Conservation (phyloP, 2,329 filamentous ascomycete species). For the Aspergillus brasiliensis region DNA sequence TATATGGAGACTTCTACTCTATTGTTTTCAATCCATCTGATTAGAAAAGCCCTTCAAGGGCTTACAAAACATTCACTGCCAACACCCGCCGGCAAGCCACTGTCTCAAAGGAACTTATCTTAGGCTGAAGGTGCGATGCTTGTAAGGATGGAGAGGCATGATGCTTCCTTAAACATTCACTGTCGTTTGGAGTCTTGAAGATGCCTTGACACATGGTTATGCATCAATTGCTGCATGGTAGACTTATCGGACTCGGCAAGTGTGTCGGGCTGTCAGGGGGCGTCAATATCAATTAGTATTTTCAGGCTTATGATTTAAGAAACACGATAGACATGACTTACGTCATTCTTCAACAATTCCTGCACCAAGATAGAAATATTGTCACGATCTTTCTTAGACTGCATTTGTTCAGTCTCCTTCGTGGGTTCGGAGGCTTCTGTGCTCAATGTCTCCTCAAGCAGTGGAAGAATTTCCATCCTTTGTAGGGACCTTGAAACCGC, state of each 20-base stretch:
- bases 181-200: constrained; percentile 15
- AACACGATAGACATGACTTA: no score
- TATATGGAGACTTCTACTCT: no score
- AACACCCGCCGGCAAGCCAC: no score
- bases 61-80: no score
- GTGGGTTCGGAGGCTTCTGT: constrained; percentile 19
- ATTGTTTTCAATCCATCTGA: no score
- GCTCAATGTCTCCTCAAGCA: constrained; percentile 37
- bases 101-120: no score
- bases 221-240: constrained; percentile 34
- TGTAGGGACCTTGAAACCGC: constrained; percentile 40
- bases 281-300: constrained; percentile 9
- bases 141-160: background rate
- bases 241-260: constrained; percentile 30
- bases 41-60: no score
- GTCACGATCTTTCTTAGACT: constrained; percentile 42
- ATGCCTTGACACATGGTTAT: constrained; percentile 25
- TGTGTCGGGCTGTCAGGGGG: constrained; percentile 27
- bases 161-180: background rate
- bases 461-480: constrained; percentile 35
- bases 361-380: constrained; percentile 45
- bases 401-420: constrained; percentile 28
- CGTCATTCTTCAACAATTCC: constrained; percentile 42
- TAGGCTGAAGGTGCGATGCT: no score
- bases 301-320: no score